Base-by-base conservation (phyloP, 2,329 filamentous ascomycete species). In the Aspergillus hortae region DNA sequence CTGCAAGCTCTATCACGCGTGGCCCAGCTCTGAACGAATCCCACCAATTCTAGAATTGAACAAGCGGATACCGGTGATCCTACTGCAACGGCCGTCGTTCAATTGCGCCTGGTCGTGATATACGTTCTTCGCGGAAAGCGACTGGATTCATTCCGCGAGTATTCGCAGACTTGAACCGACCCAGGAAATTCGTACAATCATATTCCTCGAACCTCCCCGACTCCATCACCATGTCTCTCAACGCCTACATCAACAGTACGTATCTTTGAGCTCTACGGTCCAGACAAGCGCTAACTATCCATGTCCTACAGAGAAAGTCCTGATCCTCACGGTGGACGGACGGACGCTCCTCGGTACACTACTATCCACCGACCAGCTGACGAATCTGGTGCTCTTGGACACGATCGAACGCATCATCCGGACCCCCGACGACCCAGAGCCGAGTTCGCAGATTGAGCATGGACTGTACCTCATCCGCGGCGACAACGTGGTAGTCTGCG, bases 401-500 rank as follows among this genome's bases (percentile, higher is more conserved):
- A 90, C 92, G 4, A 78, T 91, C 56, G 94, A 99, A 73, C 88
- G 94, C 60, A 88, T 96, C 56, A 96, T 99, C 63, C 88, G 90
- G 57, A 87, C 88, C 1, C 81, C 83, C 41, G 92, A 96, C 67
- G 90, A 96, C 66, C 81, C 84, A 38, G 90, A 95, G 62, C 83
- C 87, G 0, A 95, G 88, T 41, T 83, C 86, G 53, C 85, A 94
- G 67, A 86, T 94, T 15, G 85, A 88, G 4, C 84, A 96, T 56
- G 94, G 94, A 1, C 75, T 97, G 5, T 97, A 96, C 70, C 81
- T 99, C 52, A 89, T 99, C 52, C 83, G 94, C 54, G 94, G 94
- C 48, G 94, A 99, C 70, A 96, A 95, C 66, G 92, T 99, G 44
- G 92, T 91, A 56, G 80, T 95, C 14, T 89, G 94, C 52, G 94